phyloP scores from a whole-genome alignment of 106 monocot genomes.

The Dendrobium nobile region DNA sequence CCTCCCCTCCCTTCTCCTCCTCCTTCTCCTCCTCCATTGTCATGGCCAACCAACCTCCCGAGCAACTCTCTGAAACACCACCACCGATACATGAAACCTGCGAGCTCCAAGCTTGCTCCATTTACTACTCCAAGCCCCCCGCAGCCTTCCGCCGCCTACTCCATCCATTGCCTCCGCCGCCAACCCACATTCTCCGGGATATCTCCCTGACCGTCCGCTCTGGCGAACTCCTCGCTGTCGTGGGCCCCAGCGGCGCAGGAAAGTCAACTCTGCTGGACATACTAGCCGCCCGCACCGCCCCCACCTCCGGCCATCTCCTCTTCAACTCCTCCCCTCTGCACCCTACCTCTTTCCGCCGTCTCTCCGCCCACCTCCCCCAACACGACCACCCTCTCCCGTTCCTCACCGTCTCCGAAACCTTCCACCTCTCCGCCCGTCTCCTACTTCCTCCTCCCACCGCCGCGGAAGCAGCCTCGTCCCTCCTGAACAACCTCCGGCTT shows the following conservation, averaged over 20 bases:
- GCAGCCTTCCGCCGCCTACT: slow-evolving; percentile 8
- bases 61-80: too few species aligned
- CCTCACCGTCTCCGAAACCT: slow-evolving; percentile 85
- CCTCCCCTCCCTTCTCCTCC: too few species aligned
- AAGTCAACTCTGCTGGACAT: slow-evolving; percentile 94
- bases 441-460: slow-evolving; percentile 32
- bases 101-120: slow-evolving; percentile 60
- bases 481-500: slow-evolving; percentile 68
- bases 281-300: slow-evolving; percentile 59
- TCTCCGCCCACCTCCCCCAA: slow-evolving; percentile 87
- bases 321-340: slow-evolving; percentile 67
- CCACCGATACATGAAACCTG: slow-evolving; percentile 4
- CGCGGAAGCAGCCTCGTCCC: slow-evolving; percentile 18
- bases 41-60: too few species aligned
- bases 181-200: slow-evolving; percentile 65
- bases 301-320: slow-evolving; percentile 57
- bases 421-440: slow-evolving; percentile 65
- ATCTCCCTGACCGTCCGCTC: slow-evolving; percentile 71
- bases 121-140: slow-evolving; percentile 69
- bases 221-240: slow-evolving; percentile 66
- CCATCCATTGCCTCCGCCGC: background rate
- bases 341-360: slow-evolving; percentile 52
- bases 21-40: too few species aligned
- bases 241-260: slow-evolving; percentile 92
- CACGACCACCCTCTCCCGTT: slow-evolving; percentile 58